These are phyloP conservation scores for Leccinellum rugosiceps DNA, from an alignment of 768 basidiomycete species.

Conservation along the genomic window DNA sequence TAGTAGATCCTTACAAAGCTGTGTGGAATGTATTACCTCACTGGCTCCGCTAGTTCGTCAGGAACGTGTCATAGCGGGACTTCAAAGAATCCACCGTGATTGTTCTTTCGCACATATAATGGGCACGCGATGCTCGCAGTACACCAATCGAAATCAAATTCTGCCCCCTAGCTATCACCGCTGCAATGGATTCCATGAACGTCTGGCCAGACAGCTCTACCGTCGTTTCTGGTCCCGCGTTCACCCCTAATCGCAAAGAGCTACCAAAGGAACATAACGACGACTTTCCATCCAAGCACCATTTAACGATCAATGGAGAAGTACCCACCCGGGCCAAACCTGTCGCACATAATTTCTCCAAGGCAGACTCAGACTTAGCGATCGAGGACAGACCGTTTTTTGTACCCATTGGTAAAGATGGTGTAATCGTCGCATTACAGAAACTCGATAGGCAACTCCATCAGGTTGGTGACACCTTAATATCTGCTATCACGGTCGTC, in stretches of 20 bases:
- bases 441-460: slow-evolving; percentile 64
- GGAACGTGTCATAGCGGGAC: neutral
- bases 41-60: neutral
- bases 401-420: slow-evolving; percentile 62
- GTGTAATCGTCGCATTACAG: slow-evolving; percentile 64
- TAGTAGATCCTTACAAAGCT: neutral
- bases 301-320: slow-evolving; percentile 6
- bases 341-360: slow-evolving; percentile 40
- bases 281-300: slow-evolving; percentile 23
- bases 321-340: slow-evolving; percentile 7
- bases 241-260: slow-evolving; percentile 23
- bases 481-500: neutral
- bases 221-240: slow-evolving; percentile 40
- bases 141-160: neutral
- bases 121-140: neutral
- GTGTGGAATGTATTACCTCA: neutral
- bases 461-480: slow-evolving; percentile 20
- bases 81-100: neutral
- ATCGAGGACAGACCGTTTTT: slow-evolving; percentile 67
- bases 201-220: slow-evolving; percentile 43
- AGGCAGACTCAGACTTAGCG: slow-evolving; percentile 50
- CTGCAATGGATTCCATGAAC: slow-evolving; percentile 17
- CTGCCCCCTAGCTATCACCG: neutral
- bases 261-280: slow-evolving; percentile 17
- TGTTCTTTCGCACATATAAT: neutral